Evolutionary conservation across 441 rosid species (phyloP).

Genomic region (Heliophila coronopifolia): DNA sequence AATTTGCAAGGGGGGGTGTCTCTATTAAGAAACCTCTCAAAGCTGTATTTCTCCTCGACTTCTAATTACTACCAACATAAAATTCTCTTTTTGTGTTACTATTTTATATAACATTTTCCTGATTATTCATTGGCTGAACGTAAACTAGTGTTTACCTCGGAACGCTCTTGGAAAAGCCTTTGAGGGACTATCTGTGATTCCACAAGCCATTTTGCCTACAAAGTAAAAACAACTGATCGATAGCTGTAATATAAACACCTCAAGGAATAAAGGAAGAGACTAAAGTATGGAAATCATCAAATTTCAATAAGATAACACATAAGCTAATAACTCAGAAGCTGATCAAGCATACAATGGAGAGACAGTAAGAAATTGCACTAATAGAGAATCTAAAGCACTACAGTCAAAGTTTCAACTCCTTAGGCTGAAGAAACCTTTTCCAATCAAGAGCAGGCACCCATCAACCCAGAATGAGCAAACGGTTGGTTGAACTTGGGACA

Average conservation of each 20-base stretch:
- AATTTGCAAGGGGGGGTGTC: background rate
- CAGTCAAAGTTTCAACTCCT: conserved; percentile 1
- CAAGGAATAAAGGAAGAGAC: background rate
- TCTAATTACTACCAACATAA: background rate
- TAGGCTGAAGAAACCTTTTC: background rate
- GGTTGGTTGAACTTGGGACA: conserved; percentile 1
- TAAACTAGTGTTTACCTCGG: conserved; percentile 57
- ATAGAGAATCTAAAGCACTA: conserved; percentile 8
- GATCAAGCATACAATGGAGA: conserved; percentile 4
- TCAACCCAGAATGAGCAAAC: background rate
- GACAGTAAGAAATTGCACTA: conserved; percentile 5
- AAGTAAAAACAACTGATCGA: conserved; percentile 15
- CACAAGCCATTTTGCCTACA: conserved; percentile 91
- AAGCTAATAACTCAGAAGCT: background rate
- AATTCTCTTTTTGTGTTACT: background rate
- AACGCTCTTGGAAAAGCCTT: conserved; percentile 93
- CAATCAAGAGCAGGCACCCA: background rate
- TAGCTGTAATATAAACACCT: conserved; percentile 10
- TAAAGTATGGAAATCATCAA: background rate
- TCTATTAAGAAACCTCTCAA: conserved; percentile 3
- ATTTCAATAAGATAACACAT: background rate
- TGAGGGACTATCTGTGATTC: conserved; percentile 80
- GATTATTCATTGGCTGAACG: conserved; percentile 12
- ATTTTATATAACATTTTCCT: background rate
- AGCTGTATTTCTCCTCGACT: background rate